phyloP scores from a whole-genome alignment of 2,329 filamentous ascomycete genomes.

The Claviceps pazoutovae region DNA sequence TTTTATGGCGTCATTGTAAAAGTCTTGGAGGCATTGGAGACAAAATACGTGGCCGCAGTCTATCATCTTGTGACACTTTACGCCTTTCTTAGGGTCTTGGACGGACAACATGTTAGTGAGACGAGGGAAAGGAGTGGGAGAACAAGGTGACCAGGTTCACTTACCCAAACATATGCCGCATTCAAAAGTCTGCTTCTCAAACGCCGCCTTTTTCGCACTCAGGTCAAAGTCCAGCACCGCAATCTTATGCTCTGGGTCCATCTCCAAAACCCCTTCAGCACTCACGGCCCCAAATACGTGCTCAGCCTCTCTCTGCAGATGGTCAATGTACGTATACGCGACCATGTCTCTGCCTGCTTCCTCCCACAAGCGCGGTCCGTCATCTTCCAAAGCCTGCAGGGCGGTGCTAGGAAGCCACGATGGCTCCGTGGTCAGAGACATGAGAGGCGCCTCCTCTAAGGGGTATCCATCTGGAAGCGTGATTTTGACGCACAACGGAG shows the following conservation, averaged over 20 bases:
- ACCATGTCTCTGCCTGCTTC: slow-evolving; percentile 45
- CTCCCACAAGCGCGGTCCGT: slow-evolving; percentile 44
- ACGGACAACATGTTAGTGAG: not conserved
- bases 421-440: slow-evolving; percentile 38
- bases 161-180: slow-evolving; percentile 69
- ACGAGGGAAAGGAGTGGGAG: not conserved
- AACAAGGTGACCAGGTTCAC: slow-evolving; percentile 6
- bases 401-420: slow-evolving; percentile 40
- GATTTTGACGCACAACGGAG: slow-evolving; percentile 40
- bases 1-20: slow-evolving; percentile 75
- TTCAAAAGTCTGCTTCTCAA: slow-evolving; percentile 73
- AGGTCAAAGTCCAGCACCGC: slow-evolving; percentile 67
- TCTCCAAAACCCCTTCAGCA: slow-evolving; percentile 32
- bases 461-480: slow-evolving; percentile 46
- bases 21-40: slow-evolving; percentile 70
- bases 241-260: slow-evolving; percentile 47
- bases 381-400: slow-evolving; percentile 34
- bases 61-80: slow-evolving; percentile 64
- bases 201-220: slow-evolving; percentile 57
- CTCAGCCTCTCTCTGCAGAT: slow-evolving; percentile 44
- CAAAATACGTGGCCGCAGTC: slow-evolving; percentile 90
- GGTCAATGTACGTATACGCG: slow-evolving; percentile 50
- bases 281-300: slow-evolving; percentile 45
- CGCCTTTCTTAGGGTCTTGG: slow-evolving; percentile 76
- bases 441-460: slow-evolving; percentile 31